Conservation (phyloP, 306 rosid genomes). For the Carpinus fangiana region DNA sequence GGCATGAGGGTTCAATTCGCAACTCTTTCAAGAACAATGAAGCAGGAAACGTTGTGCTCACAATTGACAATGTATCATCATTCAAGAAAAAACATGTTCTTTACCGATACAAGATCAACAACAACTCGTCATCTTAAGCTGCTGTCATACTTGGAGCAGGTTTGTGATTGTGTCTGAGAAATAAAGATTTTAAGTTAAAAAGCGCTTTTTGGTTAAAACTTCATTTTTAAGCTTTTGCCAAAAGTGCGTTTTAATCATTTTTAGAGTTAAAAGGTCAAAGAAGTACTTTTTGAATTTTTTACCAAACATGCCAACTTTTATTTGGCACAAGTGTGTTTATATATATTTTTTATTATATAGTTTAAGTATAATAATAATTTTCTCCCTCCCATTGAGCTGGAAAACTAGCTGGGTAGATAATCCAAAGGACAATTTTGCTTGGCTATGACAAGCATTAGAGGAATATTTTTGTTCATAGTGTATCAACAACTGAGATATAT, state of each 20-base stretch:
- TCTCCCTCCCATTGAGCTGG: neutral
- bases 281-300: too few relatives aligned
- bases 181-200: too few relatives aligned
- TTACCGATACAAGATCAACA: constrained; percentile 48
- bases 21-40: constrained; percentile 51
- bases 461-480: neutral
- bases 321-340: neutral
- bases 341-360: neutral
- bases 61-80: constrained; percentile 39
- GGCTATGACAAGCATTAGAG: neutral
- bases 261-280: too few relatives aligned
- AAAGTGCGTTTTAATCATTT: too few relatives aligned
- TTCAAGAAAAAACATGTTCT: constrained; percentile 46
- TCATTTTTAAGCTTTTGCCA: too few relatives aligned
- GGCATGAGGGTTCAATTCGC: constrained; percentile 47
- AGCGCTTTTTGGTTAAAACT: too few relatives aligned
- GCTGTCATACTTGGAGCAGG: neutral
- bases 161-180: too few relatives aligned
- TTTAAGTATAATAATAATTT: neutral
- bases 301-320: too few relatives aligned
- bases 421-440: neutral
- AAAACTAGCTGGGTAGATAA: neutral
- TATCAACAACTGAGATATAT: neutral
- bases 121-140: constrained; percentile 20
- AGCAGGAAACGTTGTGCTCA: constrained; percentile 45